Conservation (phyloP, 2,329 filamentous ascomycete species). For the Ciborinia camelliae region DNA sequence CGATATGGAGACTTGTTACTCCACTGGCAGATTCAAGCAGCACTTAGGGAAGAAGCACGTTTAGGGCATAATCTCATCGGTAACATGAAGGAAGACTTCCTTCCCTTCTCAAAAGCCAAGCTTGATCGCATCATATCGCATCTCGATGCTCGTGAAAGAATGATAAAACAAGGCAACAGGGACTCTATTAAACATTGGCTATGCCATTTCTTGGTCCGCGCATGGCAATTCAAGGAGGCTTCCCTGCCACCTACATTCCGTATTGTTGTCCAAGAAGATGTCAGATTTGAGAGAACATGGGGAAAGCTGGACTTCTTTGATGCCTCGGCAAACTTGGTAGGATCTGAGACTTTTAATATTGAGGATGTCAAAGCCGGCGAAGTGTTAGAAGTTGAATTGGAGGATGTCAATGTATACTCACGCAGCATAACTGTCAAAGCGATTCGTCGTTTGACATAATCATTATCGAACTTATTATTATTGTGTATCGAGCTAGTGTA, state of each 20-base stretch:
- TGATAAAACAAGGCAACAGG: slow-evolving; percentile 22
- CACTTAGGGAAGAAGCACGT: slow-evolving; percentile 47
- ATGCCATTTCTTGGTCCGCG: slow-evolving; percentile 57
- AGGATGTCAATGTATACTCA: slow-evolving; percentile 50
- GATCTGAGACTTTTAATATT: not conserved
- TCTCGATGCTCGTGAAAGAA: slow-evolving; percentile 32
- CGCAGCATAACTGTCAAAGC: slow-evolving; percentile 48
- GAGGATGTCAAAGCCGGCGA: slow-evolving; percentile 47
- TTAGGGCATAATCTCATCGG: slow-evolving; percentile 39
- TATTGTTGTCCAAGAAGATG: slow-evolving; percentile 19
- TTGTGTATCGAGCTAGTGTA: no score
- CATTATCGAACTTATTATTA: no score
- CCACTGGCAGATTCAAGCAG: slow-evolving; percentile 64
- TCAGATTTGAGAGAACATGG: not conserved
- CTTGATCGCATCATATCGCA: slow-evolving; percentile 33
- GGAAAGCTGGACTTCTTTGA: slow-evolving; percentile 11
- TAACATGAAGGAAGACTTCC: slow-evolving; percentile 33
- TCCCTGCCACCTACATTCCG: slow-evolving; percentile 47
- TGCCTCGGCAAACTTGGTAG: not conserved
- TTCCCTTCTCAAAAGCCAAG: slow-evolving; percentile 34
- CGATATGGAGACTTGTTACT: slow-evolving; percentile 60
- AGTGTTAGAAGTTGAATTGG: slow-evolving; percentile 52
- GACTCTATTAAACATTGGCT: slow-evolving; percentile 50
- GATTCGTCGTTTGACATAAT: slow-evolving; percentile 31
- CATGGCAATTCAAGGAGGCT: slow-evolving; percentile 52